Conservation (phyloP, 192 early-diverging fungal species). For the Kickxella alabastrina region DNA sequence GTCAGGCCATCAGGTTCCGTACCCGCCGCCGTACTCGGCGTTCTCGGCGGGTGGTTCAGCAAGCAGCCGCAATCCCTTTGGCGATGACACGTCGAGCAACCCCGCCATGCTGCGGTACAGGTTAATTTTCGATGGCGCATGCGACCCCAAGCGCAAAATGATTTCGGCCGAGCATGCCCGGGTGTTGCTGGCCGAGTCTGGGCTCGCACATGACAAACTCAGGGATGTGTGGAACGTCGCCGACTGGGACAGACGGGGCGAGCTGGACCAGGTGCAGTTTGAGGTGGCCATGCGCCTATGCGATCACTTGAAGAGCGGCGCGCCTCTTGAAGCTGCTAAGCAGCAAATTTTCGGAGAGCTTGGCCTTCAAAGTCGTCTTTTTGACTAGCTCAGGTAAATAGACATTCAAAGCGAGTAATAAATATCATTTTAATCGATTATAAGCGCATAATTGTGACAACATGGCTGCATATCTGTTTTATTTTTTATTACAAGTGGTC, state of each 20-base stretch:
- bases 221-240: constrained; percentile 71
- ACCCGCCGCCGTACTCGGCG: constrained; percentile 48
- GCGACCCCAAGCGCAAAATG: constrained; percentile 35
- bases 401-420: too few species aligned
- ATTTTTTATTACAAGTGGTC: too few species aligned
- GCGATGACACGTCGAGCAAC: constrained; percentile 57
- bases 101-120: constrained; percentile 52
- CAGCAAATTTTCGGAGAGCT: constrained; percentile 34
- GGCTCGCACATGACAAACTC: constrained; percentile 60
- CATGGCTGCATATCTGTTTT: too few species aligned
- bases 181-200: constrained; percentile 56
- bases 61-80: constrained; percentile 62
- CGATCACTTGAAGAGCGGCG: constrained; percentile 33
- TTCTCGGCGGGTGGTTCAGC: constrained; percentile 27
- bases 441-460: too few species aligned
- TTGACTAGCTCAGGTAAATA: too few species aligned
- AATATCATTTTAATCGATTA: too few species aligned
- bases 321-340: constrained; percentile 25
- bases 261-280: constrained; percentile 80
- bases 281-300: constrained; percentile 75
- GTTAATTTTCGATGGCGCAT: constrained; percentile 24
- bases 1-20: background rate
- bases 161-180: constrained; percentile 19
- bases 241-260: constrained; percentile 80
- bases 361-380: constrained; percentile 25